Evolutionary conservation across 2,329 filamentous ascomycete species (phyloP).

Genomic region (Xylaria sp.): DNA sequence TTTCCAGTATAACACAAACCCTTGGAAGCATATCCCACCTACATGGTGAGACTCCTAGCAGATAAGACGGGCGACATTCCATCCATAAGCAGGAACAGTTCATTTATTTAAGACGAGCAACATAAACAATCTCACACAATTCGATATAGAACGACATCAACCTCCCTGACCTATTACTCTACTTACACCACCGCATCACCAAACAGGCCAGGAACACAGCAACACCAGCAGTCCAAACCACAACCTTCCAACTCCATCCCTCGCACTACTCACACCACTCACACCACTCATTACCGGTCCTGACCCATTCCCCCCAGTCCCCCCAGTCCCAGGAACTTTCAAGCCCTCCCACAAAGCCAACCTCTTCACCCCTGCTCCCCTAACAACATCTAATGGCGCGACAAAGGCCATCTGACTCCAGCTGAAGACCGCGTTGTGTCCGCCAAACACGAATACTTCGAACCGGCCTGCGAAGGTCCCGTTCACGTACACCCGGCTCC

Average conservation of each 20-base stretch:
- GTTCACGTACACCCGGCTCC: slow-evolving; percentile 60
- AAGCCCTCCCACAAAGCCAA: slow-evolving; percentile 28
- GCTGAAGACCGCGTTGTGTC: slow-evolving; percentile 60
- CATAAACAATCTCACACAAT: no score
- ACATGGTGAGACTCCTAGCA: neutral
- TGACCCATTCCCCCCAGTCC: neutral
- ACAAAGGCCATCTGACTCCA: slow-evolving; percentile 69
- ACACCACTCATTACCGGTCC: neutral
- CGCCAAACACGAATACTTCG: slow-evolving; percentile 65
- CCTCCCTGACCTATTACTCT: neutral
- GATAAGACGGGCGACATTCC: no score
- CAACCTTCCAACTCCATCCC: neutral
- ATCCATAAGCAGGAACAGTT: no score
- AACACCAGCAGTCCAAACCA: neutral
- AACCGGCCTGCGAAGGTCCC: slow-evolving; percentile 59
- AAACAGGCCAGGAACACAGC: neutral
- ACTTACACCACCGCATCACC: neutral
- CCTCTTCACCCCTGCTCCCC: slow-evolving; percentile 30
- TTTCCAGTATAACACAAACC: neutral
- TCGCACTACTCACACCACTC: no score
- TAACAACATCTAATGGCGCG: slow-evolving; percentile 54
- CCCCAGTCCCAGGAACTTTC: neutral
- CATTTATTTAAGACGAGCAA: no score
- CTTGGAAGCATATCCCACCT: neutral
- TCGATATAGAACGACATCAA: neutral